A percentile compares a stretch with the other conserved stretches of the same genome.
phyloP scores from a whole-genome alignment of 176 grass and related monocot species.

The Dendrocalamus sinicus region DNA sequence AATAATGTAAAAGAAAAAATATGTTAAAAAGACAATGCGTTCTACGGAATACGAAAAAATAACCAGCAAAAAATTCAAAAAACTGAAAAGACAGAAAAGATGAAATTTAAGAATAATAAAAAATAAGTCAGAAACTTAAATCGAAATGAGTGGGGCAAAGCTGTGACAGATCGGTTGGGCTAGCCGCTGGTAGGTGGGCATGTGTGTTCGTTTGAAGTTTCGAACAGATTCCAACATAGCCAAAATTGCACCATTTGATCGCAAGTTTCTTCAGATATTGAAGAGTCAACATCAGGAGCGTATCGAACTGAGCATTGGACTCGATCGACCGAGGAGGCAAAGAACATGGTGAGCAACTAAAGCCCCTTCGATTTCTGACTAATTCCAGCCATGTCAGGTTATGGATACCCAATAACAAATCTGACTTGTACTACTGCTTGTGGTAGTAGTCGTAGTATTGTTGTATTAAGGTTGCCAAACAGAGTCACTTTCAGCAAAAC shows the following conservation, averaged over 20 bases:
- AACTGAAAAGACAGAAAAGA: too few relatives aligned
- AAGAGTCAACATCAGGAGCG: background rate
- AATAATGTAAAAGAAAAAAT: too few relatives aligned
- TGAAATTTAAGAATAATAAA: too few relatives aligned
- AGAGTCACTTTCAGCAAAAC: conserved; percentile 10
- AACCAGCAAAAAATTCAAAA: too few relatives aligned
- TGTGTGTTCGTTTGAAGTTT: background rate
- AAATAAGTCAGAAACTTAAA: too few relatives aligned
- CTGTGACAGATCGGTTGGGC: background rate
- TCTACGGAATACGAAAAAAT: too few relatives aligned
- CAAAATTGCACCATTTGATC: background rate
- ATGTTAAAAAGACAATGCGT: too few relatives aligned
- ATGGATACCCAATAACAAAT: background rate
- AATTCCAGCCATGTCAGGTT: background rate
- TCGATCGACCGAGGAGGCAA: background rate
- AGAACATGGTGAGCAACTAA: background rate
- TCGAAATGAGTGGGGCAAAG: too few relatives aligned
- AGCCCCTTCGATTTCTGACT: background rate
- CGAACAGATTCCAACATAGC: background rate
- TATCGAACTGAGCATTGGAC: background rate
- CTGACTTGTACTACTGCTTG: background rate
- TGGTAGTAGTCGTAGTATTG: background rate
- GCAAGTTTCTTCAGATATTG: background rate
- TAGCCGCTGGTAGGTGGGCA: background rate
- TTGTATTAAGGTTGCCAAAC: background rate